Percentiles rank a stretch among this genome's conserved stretches.
These are phyloP conservation scores for Borealophlyctis nickersoniae DNA, from an alignment of 192 early-diverging fungal species.

Conservation along the genomic window DNA sequence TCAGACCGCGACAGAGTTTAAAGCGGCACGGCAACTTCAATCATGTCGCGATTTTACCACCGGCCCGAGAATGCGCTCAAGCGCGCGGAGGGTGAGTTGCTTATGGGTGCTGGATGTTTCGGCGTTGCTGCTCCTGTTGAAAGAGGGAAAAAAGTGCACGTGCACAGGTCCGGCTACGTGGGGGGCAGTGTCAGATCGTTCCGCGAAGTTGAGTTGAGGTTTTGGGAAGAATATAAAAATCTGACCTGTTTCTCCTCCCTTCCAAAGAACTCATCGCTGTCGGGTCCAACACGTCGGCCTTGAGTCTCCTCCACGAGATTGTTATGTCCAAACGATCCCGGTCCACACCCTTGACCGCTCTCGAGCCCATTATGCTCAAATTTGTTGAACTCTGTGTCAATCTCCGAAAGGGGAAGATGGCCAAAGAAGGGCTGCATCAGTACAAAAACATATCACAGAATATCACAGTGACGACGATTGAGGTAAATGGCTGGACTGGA, in stretches of 20 bases:
- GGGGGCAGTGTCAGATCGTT: not conserved
- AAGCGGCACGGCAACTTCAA: too few species aligned
- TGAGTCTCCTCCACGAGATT: slow-evolving; percentile 86
- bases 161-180: not conserved
- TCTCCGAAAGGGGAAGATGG: slow-evolving; percentile 83
- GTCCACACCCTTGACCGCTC: slow-evolving; percentile 66
- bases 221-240: not conserved
- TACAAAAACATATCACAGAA: slow-evolving; percentile 99
- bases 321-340: slow-evolving; percentile 88
- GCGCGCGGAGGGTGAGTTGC: slow-evolving; percentile 71
- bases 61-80: slow-evolving; percentile 86
- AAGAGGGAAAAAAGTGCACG: slow-evolving; percentile 12
- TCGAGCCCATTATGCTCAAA: slow-evolving; percentile 92
- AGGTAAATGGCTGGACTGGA: slow-evolving; percentile 39
- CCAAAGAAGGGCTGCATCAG: slow-evolving; percentile 94
- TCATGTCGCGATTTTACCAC: slow-evolving; percentile 50
- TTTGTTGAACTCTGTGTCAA: slow-evolving; percentile 89
- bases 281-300: slow-evolving; percentile 76
- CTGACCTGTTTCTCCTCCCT: slow-evolving; percentile 6
- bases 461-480: slow-evolving; percentile 84
- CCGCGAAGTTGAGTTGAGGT: not conserved
- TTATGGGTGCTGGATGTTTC: not conserved
- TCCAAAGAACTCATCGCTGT: slow-evolving; percentile 74
- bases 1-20: too few species aligned
- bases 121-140: slow-evolving; percentile 17